A percentile compares a stretch with the other conserved stretches of the same genome.
Evolutionary conservation across 23 red algal species (phyloP).

Genomic region (Chondrus crispus): DNA sequence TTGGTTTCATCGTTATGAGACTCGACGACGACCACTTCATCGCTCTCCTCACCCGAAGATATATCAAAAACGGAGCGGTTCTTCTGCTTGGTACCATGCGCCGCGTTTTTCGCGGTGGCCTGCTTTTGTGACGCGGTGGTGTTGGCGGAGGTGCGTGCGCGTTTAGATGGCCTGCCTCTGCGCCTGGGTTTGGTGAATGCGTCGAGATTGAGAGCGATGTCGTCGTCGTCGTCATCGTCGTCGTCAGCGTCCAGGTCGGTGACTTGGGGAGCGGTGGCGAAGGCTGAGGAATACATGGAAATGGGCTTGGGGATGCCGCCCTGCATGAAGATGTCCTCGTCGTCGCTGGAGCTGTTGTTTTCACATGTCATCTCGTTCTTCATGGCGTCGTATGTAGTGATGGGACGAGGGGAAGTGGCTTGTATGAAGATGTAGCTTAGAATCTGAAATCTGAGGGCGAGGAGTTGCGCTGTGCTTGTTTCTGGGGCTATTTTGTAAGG

Average conservation of each 20-base stretch:
- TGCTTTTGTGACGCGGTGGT: background rate
- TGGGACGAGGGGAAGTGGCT: too few relatives aligned
- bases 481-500: too few relatives aligned
- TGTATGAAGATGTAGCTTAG: too few relatives aligned
- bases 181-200: background rate
- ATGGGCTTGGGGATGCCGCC: background rate
- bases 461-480: too few relatives aligned
- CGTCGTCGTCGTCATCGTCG: conserved; percentile 22
- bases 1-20: background rate
- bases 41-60: background rate
- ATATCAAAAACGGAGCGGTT: conserved; percentile 16
- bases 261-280: background rate
- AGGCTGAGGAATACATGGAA: background rate
- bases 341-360: background rate
- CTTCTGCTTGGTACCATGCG: background rate
- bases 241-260: background rate
- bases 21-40: background rate
- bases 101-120: background rate
- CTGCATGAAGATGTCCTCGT: background rate
- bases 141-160: background rate
- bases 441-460: too few relatives aligned
- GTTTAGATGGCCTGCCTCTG: conserved; percentile 3
- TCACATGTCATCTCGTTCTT: too few relatives aligned
- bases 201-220: background rate
- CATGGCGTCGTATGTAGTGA: too few relatives aligned